Percentiles rank a stretch among this genome's conserved stretches.
phyloP scores from a whole-genome alignment of 2,329 filamentous ascomycete genomes.

The Fusarium verrucosum region DNA sequence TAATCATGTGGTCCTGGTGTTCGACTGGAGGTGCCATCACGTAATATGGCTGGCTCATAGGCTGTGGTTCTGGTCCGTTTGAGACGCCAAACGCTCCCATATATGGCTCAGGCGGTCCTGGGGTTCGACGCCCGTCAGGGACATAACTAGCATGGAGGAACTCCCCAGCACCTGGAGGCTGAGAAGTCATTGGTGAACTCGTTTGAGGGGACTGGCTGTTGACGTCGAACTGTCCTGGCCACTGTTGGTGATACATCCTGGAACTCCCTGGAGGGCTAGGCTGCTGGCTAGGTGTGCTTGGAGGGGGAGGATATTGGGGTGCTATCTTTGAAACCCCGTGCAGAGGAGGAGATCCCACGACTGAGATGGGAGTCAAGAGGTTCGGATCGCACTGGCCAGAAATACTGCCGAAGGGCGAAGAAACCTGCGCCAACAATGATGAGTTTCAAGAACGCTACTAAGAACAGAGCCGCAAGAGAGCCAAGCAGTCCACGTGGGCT shows the following conservation, averaged over 20 bases:
- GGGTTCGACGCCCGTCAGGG: constrained; percentile 51
- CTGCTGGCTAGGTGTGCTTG: constrained; percentile 53
- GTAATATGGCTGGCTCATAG: constrained; percentile 46
- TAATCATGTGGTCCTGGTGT: constrained; percentile 42
- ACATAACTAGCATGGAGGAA: constrained; percentile 52
- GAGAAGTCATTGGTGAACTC: constrained; percentile 57
- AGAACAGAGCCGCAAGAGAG: background rate
- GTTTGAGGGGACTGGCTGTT: constrained; percentile 54
- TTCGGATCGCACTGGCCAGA: constrained; percentile 53
- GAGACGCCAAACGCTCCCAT: constrained; percentile 52
- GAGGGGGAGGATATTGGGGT: constrained; percentile 53
- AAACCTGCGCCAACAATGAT: constrained; percentile 31
- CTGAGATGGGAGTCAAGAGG: constrained; percentile 63
- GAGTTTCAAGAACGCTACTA: constrained; percentile 3
- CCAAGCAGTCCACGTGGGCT: background rate
- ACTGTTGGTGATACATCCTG: constrained; percentile 57
- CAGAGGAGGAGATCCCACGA: constrained; percentile 58
- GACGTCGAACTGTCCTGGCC: constrained; percentile 52
- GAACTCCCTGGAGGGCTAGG: constrained; percentile 60
- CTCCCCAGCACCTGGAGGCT: constrained; percentile 49
- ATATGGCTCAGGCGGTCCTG: constrained; percentile 50
- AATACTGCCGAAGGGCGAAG: constrained; percentile 46
- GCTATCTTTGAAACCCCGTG: constrained; percentile 56
- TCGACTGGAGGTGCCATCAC: constrained; percentile 41
- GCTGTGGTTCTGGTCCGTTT: constrained; percentile 41